Percentiles rank a stretch among this genome's conserved stretches.
These are phyloP conservation scores for Yarrowia divulgata DNA, from an alignment of 805 yeast genomes.

Conservation along the genomic window DNA sequence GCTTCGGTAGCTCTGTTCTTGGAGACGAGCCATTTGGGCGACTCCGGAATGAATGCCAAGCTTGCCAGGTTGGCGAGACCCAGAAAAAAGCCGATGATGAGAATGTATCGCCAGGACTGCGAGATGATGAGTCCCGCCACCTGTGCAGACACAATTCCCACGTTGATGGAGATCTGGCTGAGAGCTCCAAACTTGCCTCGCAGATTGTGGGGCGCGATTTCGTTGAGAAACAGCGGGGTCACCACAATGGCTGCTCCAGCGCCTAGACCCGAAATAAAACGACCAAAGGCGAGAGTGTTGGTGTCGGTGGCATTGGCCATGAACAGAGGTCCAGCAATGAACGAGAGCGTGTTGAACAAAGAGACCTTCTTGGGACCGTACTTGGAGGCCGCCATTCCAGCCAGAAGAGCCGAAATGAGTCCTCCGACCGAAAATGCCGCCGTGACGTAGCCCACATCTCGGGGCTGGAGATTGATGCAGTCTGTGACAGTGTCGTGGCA, in stretches of 20 bases:
- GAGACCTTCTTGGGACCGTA: constrained; percentile 68
- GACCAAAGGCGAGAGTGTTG: constrained; percentile 61
- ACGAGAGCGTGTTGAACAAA: constrained; percentile 59
- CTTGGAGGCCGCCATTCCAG: constrained; percentile 69
- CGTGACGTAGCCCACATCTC: constrained; percentile 63
- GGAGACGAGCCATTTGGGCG: constrained; percentile 80
- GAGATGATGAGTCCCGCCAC: constrained; percentile 73
- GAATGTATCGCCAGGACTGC: constrained; percentile 75
- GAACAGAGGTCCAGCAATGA: constrained; percentile 66
- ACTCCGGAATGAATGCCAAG: constrained; percentile 61
- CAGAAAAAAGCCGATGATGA: constrained; percentile 66
- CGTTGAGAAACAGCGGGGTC: constrained; percentile 81
- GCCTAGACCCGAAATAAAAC: constrained; percentile 81
- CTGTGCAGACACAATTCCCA: constrained; percentile 86
- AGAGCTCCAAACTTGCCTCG: constrained; percentile 86
- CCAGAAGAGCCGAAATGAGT: constrained; percentile 70
- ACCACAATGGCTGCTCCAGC: constrained; percentile 90
- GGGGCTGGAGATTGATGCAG: constrained; percentile 63
- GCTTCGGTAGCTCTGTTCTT: constrained; percentile 59
- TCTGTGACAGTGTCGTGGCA: constrained; percentile 54
- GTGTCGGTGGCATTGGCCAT: constrained; percentile 61
- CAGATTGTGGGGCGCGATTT: constrained; percentile 70
- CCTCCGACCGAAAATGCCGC: constrained; percentile 88
- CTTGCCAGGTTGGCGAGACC: constrained; percentile 59
- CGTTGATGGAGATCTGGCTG: constrained; percentile 85